Evolutionary conservation across 2,329 filamentous ascomycete genomes (phyloP), one percentile per base, ranked within the genome.

Genomic region (Bipolaris victoriae): DNA sequence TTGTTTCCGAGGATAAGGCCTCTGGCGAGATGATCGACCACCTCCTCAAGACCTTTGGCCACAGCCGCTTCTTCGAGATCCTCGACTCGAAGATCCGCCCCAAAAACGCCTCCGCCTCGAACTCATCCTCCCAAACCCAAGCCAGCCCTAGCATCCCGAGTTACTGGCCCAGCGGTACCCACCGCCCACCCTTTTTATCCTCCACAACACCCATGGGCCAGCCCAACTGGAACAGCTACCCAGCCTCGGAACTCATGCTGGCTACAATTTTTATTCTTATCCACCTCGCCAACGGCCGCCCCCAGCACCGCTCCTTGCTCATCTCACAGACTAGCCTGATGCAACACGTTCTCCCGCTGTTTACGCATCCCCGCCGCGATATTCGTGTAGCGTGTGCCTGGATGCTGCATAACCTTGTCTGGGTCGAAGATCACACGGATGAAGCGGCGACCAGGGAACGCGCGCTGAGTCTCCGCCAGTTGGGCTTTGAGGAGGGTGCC

Each of bases 391-490:
- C 89, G 44, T 86, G 95, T 65, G 92, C 91, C 63, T 94, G 93
- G 84, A 82, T 96, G 41, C 83, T 96, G 43, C 90, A 88, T 72
- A 97, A 97, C 72, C 83, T 99, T 41, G 90, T 91, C 0, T 96
- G 89, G 82, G 83, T 88, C 60, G 93, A 97, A 60, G 89, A 94
- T 67, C 82, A 84, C 6, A 82, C 77, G 29, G 92, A 97, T 65
- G 79, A 82, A 18, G 79, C 82, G 20, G 85, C 84, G 9, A 91
- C 89, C 60, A 81, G 84, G 29, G 83, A 88, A 66, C 84, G 95
- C 50, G 89, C 88, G 0, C 74, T 79, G 11, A 88, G 90, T 71
- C 81, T 99, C 43, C 85, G 86, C 71, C 84, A 85, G 51, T 76
- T 95, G 24, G 92, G 92, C 0, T 89, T 93, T 62, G 79, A 89